phyloP scores from a whole-genome alignment of 805 yeast species.

The Kazachstania psychrophila region DNA sequence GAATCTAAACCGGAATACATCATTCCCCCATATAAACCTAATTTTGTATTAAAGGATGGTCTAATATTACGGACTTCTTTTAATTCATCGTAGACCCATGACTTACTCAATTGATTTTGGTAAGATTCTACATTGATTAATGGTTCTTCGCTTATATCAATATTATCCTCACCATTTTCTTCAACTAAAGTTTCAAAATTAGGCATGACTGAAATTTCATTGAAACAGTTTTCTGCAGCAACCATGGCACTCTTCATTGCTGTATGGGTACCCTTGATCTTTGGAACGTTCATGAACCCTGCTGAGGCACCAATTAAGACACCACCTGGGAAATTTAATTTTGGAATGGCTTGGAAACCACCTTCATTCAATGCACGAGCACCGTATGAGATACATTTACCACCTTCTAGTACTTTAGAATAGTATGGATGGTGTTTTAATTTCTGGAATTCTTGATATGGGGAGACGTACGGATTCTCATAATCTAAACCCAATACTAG shows the following conservation, averaged over 20 bases:
- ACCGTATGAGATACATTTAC: slow-evolving; percentile 87
- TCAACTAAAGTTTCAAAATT: slow-evolving; percentile 36
- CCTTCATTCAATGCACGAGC: slow-evolving; percentile 98
- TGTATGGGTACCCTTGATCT: slow-evolving; percentile 94
- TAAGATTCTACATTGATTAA: slow-evolving; percentile 45
- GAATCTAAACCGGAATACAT: slow-evolving; percentile 79
- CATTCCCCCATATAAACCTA: slow-evolving; percentile 79
- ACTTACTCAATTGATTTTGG: slow-evolving; percentile 54
- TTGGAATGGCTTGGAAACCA: slow-evolving; percentile 88
- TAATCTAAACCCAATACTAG: slow-evolving; percentile 93
- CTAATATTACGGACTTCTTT: slow-evolving; percentile 81
- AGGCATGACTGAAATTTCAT: slow-evolving; percentile 38
- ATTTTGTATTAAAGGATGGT: slow-evolving; percentile 73
- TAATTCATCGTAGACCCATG: slow-evolving; percentile 84
- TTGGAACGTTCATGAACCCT: slow-evolving; percentile 95
- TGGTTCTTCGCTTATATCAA: slow-evolving; percentile 31
- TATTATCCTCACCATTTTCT: slow-evolving; percentile 28
- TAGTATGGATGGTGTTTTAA: slow-evolving; percentile 90
- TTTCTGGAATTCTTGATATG: slow-evolving; percentile 90
- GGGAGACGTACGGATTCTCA: slow-evolving; percentile 88
- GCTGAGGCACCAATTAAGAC: slow-evolving; percentile 91
- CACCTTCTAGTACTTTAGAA: slow-evolving; percentile 64
- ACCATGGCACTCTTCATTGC: slow-evolving; percentile 94
- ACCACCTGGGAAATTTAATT: slow-evolving; percentile 91
- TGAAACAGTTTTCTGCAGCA: slow-evolving; percentile 80